A percentile compares a stretch with the other conserved stretches of the same genome.
Evolutionary conservation across 2,329 filamentous ascomycete species (phyloP).

Genomic region (Microcera coccophila): DNA sequence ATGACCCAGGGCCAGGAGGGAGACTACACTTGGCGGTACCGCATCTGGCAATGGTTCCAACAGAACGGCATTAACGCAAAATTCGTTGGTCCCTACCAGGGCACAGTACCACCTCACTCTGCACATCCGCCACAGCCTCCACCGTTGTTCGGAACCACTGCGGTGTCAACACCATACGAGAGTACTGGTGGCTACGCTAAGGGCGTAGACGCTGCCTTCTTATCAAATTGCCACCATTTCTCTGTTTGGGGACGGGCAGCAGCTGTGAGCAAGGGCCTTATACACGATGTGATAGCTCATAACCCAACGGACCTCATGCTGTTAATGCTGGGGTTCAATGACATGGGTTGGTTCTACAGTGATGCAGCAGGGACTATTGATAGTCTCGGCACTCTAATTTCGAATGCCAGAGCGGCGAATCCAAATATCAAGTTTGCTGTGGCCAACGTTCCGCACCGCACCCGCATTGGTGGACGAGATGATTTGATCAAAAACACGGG

Average conservation of each 20-base stretch:
- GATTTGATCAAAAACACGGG: neutral
- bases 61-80: neutral
- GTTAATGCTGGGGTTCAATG: neutral
- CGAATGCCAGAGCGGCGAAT: neutral
- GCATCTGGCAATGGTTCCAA: neutral
- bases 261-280: neutral
- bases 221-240: neutral
- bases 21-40: neutral
- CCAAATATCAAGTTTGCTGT: neutral
- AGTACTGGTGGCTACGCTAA: neutral
- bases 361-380: neutral
- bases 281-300: neutral
- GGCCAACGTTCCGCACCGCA: neutral
- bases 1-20: neutral
- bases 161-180: neutral
- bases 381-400: neutral
- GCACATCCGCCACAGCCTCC: neutral
- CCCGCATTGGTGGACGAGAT: neutral
- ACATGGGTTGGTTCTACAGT: neutral
- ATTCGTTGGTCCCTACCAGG: neutral
- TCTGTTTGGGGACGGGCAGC: neutral
- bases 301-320: neutral
- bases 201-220: neutral
- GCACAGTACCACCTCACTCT: neutral
- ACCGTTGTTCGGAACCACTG: neutral